Conservation (phyloP, 768 basidiomycete genomes). For the Lactifluus rugatus region DNA sequence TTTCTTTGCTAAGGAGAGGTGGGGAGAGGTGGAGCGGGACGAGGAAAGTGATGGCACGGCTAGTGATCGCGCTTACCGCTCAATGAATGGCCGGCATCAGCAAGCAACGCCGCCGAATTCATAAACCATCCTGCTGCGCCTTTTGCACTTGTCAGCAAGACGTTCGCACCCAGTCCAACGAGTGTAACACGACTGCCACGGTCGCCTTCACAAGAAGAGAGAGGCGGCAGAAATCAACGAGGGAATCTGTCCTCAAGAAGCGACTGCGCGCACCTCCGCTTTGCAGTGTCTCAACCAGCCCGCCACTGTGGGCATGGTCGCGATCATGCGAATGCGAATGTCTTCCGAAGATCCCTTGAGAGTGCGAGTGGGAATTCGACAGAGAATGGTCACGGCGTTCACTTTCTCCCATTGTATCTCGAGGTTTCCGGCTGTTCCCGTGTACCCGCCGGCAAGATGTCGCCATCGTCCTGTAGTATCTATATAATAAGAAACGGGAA, state of each 20-base stretch:
- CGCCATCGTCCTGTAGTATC: background rate
- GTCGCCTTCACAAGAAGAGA: conserved; percentile 42
- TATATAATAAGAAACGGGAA: background rate
- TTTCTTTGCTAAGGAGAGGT: background rate
- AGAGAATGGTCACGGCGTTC: background rate
- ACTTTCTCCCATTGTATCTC: background rate
- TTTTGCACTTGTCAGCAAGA: conserved; percentile 74
- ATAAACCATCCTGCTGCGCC: conserved; percentile 82
- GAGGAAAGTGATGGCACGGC: background rate
- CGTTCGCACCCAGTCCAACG: conserved; percentile 73
- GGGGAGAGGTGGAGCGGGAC: background rate
- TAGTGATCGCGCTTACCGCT: conserved; percentile 48
- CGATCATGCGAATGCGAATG: conserved; percentile 17
- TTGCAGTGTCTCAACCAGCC: conserved; percentile 17
- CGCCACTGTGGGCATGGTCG: conserved; percentile 9
- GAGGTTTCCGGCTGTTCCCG: conserved; percentile 1
- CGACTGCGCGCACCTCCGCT: conserved; percentile 9
- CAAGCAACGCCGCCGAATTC: conserved; percentile 85
- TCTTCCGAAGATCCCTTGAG: conserved; percentile 17
- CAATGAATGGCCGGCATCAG: conserved; percentile 87
- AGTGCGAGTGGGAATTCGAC: conserved; percentile 7
- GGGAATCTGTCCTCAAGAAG: background rate
- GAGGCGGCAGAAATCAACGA: background rate
- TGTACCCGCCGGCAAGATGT: conserved; percentile 5
- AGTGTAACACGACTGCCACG: conserved; percentile 78